Evolutionary conservation across 1,284 basidiomycete species (phyloP), one percentile per base, ranked within the genome.

Genomic region (Sporisorium exsertum): DNA sequence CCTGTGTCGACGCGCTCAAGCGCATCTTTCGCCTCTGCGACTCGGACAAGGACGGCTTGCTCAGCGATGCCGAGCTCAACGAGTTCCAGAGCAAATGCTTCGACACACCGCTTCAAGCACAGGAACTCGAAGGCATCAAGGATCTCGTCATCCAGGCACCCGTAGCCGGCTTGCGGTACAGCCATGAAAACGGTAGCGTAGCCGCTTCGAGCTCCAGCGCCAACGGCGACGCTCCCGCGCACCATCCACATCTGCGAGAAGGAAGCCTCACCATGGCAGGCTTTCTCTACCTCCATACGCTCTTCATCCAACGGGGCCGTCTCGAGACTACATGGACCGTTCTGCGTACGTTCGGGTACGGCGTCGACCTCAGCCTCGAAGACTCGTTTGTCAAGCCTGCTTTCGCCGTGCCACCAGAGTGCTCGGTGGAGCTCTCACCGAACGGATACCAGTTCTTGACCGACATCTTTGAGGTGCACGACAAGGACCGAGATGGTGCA

Each of bases 321-420:
- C 89, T 97, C 75, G 96, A 99, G 86, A 99, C 97, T 27, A 98
- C 96, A 1, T 99, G 96, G 96, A 96, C 94, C 2, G 95, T 97
- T 4, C 87, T 99, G 73, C 89, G 95, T 68, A 94, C 92, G 80
- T 98, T 97, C 85, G 96, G 96, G 1, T 99, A 99, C 84, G 96
- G 93, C 46, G 95, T 97, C 85, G 94, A 97, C 84, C 87, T 99
- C 71, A 91, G 91, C 77, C 87, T 99, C 64, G 72, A 80, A 27
- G 61, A 72, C 52, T 70, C 68, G 53, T 77, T 74, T 57, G 79
- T 67, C 61, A 81, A 55, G 67, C 79, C 53, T 2, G 76, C 95
- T 92, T 95, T 97, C 81, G 94, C 97, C 65, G 94, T 98, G 10
- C 93, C 94, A 0, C 87, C 90, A 55, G 96, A 97, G 84, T 97